These are phyloP conservation scores for Mortierella sp. DNA, from an alignment of 371 early-diverging fungal genomes.

Conservation along the genomic window DNA sequence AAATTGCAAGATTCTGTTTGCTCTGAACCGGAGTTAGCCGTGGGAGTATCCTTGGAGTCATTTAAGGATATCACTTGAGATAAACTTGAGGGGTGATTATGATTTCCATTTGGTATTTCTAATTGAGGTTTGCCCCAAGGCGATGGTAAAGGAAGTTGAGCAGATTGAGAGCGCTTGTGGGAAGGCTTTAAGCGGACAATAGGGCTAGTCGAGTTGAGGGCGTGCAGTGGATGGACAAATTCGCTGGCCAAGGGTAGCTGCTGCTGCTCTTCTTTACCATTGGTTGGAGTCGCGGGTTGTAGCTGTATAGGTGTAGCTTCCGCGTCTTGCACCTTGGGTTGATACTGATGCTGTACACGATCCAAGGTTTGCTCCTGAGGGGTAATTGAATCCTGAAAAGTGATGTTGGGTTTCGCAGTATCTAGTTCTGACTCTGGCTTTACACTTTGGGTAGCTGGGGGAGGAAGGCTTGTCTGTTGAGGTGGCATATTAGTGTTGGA, in stretches of 20 bases:
- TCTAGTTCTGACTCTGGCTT: background rate
- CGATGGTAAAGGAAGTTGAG: conserved; percentile 42
- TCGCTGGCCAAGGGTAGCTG: background rate
- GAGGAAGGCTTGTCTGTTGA: background rate
- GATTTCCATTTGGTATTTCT: background rate
- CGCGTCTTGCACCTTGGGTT: background rate
- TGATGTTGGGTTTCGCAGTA: background rate
- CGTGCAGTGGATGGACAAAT: conserved; percentile 43
- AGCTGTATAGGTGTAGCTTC: background rate
- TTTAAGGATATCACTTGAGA: background rate
- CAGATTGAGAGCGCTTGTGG: conserved; percentile 52
- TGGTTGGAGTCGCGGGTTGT: background rate
- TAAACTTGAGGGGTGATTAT: background rate
- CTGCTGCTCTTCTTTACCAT: background rate
- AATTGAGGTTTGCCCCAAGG: conserved; percentile 37
- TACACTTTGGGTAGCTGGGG: background rate
- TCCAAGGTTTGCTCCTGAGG: background rate
- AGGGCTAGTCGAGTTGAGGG: conserved; percentile 45
- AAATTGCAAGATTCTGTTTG: background rate
- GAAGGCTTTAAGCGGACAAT: conserved; percentile 42
- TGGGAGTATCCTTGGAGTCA: background rate
- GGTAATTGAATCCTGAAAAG: background rate
- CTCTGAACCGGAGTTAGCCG: background rate
- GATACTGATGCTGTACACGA: background rate
- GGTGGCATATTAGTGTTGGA: background rate